Base-by-base conservation (phyloP, 1,284 basidiomycete species). In the Peniophora sp. region DNA sequence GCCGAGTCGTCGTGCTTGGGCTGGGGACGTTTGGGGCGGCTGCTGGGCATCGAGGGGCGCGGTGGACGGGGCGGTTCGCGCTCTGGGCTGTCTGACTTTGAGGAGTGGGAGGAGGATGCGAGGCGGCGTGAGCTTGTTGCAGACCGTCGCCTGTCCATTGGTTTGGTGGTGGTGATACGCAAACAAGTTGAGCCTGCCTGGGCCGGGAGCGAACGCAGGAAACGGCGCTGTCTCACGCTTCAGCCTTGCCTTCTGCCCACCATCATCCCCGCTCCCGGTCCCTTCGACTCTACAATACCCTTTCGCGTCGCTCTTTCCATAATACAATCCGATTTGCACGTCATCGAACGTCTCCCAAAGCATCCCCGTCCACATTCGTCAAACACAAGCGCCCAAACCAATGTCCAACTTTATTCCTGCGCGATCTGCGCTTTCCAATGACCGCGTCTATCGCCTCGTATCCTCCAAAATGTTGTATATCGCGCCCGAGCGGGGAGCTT, bases 71-170 rank as follows among this genome's bases (percentile, higher is more conserved):
- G 56, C 68, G 71, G 50, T 70, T 69, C 49, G 65, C 61, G 38
- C 16, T 41, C 38, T 41, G 38, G 38, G 19, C n/a, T 17, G 38
- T 41, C 38, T 8, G 44, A 45, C 20, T 77, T 81, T 32, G 81
- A 76, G 11, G 83, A 84, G 25, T 73, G 69, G 48, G 83, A 82
- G 52, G 79, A 81, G 16, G 72, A 77, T 56, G 83, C 82, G 50
- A 85, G 85, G 57, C 85, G 73, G 38, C 82, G 82, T 57, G 86
- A 88, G 57, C 86, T 83, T 58, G 86, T 75, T 50, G 83, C 83
- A 67, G 88, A 85, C 61, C 83, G 73, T 23, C 83, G 85, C 22
- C 85, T 84, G 51, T 83, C 83, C 85, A 88, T 88, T 48, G 12
- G n/a, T n/a, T n/a, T n/a, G 27, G 27, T 32, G 27, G 27, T 32